phyloP scores from a whole-genome alignment of 2,329 filamentous ascomycete species.

The Chrysoporthe austroafricana region DNA sequence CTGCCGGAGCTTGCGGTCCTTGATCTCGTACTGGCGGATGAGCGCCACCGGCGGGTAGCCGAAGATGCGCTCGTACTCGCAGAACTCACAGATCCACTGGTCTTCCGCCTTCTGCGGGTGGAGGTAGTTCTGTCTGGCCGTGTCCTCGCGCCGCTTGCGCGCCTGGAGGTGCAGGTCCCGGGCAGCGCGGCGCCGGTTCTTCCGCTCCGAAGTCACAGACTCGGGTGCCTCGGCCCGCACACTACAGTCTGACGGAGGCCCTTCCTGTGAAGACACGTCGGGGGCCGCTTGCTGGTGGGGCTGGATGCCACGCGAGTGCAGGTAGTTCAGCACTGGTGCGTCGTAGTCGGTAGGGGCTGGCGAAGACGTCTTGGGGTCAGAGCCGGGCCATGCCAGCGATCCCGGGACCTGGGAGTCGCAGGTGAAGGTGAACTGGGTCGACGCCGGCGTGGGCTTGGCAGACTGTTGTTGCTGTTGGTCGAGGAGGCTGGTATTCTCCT shows the following conservation, averaged over 20 bases:
- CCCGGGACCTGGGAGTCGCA: conserved; percentile 88
- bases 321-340: conserved; percentile 29
- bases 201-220: conserved; percentile 24
- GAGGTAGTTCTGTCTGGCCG: conserved; percentile 76
- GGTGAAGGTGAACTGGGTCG: conserved; percentile 94
- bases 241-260: conserved; percentile 24
- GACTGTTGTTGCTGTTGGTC: conserved; percentile 53
- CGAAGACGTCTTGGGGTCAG: conserved; percentile 37
- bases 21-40: conserved; percentile 91
- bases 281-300: conserved; percentile 12
- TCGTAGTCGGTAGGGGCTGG: conserved; percentile 28
- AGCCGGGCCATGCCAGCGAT: conserved; percentile 74
- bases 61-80: conserved; percentile 96
- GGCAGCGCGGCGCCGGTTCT: conserved; percentile 61
- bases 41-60: conserved; percentile 82
- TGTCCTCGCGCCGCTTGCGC: conserved; percentile 74
- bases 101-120: conserved; percentile 73
- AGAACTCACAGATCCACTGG: conserved; percentile 96
- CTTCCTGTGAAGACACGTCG: conserved; percentile 2
- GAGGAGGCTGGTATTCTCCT: conserved; percentile 79
- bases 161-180: conserved; percentile 78
- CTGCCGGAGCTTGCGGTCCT: conserved; percentile 83
- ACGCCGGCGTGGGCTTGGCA: conserved; percentile 66
- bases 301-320: conserved; percentile 19
- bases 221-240: conserved; percentile 21